phyloP scores from a whole-genome alignment of 306 rosid species.

The Cicer judaicum region DNA sequence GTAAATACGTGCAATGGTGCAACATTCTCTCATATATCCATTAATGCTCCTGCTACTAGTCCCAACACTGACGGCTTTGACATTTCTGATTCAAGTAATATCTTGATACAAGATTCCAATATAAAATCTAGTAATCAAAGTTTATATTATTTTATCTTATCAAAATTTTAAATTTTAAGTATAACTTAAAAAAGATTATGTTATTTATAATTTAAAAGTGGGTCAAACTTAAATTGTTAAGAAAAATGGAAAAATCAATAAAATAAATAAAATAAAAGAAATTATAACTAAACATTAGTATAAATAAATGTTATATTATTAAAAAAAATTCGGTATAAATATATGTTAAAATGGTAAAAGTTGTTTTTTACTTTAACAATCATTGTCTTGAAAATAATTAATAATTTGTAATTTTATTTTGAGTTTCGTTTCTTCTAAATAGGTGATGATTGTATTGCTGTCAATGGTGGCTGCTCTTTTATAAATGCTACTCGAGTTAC shows the following conservation, averaged over 20 bases:
- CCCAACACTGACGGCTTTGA: conserved; percentile 63
- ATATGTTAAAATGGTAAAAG: neutral
- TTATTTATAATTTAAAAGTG: neutral
- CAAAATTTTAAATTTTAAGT: neutral
- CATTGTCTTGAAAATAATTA: too few species aligned
- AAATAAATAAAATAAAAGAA: neutral
- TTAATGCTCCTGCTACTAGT: conserved; percentile 48
- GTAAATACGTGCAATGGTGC: conserved; percentile 9
- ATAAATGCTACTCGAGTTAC: conserved; percentile 43
- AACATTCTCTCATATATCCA: neutral
- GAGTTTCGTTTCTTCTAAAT: neutral
- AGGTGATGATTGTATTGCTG: conserved; percentile 62
- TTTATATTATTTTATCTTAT: neutral
- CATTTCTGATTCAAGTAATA: conserved; percentile 31
- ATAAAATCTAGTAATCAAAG: conserved; percentile 46
- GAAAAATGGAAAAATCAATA: neutral
- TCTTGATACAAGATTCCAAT: conserved; percentile 27
- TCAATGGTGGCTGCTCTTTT: conserved; percentile 38
- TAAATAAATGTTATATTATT: neutral
- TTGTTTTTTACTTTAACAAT: neutral
- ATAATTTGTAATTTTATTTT: too few species aligned
- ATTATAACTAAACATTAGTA: neutral
- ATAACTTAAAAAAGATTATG: neutral
- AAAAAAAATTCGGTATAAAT: too few species aligned
- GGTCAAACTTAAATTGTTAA: neutral